Evolutionary conservation across 2,329 filamentous ascomycete species (phyloP).

Genomic region (Phoma sp.): DNA sequence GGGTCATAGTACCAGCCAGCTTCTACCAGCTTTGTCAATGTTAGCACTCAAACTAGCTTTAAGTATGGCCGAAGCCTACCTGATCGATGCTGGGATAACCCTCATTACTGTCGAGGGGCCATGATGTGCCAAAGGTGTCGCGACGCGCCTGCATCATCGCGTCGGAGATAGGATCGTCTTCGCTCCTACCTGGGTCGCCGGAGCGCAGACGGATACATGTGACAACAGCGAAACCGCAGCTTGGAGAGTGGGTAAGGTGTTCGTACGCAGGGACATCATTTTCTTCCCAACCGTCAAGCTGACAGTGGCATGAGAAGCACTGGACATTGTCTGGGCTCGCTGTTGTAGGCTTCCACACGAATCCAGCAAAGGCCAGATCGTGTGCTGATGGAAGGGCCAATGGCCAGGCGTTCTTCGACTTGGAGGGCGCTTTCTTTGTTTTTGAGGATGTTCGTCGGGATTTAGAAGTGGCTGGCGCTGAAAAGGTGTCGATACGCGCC

Average conservation of each 20-base stretch:
- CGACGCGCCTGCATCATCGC: slow-evolving; percentile 78
- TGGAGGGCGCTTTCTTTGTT: slow-evolving; percentile 60
- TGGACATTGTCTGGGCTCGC: slow-evolving; percentile 84
- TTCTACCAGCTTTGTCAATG: slow-evolving; percentile 92
- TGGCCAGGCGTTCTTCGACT: slow-evolving; percentile 69
- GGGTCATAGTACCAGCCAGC: slow-evolving; percentile 96
- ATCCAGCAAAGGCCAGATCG: slow-evolving; percentile 87
- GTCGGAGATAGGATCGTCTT: slow-evolving; percentile 76
- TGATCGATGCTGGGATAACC: slow-evolving; percentile 64
- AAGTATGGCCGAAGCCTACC: slow-evolving; percentile 55
- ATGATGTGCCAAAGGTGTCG: slow-evolving; percentile 81
- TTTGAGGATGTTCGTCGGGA: slow-evolving; percentile 75
- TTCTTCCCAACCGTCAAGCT: slow-evolving; percentile 90
- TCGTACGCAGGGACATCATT: slow-evolving; percentile 84
- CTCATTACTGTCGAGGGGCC: slow-evolving; percentile 76
- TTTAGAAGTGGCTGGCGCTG: slow-evolving; percentile 65
- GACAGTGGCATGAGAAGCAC: slow-evolving; percentile 86
- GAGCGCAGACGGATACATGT: slow-evolving; percentile 63
- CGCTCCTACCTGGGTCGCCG: slow-evolving; percentile 67
- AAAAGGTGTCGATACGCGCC: slow-evolving; percentile 82
- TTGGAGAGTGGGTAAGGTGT: slow-evolving; percentile 81
- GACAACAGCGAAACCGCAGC: slow-evolving; percentile 86
- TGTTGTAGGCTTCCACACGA: slow-evolving; percentile 82
- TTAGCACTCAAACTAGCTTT: slow-evolving; percentile 72
- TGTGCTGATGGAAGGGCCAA: slow-evolving; percentile 72